Conservation (phyloP, 2,329 filamentous ascomycete species). For the Alternaria tenuissima region DNA sequence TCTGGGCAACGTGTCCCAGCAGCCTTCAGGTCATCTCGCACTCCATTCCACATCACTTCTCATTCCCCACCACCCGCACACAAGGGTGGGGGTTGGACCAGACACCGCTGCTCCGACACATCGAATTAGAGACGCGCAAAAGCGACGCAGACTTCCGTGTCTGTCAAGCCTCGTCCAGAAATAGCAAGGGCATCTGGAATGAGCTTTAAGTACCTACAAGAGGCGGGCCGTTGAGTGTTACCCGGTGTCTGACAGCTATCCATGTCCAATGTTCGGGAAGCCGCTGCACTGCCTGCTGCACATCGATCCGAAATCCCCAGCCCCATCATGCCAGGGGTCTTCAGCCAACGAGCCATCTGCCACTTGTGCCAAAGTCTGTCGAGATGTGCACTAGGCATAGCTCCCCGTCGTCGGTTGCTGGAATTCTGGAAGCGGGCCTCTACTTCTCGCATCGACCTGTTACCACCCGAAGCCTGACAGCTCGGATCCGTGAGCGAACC, state of each 20-base stretch:
- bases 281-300: slow-evolving; percentile 16
- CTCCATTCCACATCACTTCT: not conserved
- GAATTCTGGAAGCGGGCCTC: slow-evolving; percentile 1
- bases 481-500: not conserved
- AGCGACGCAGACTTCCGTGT: not conserved
- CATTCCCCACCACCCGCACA: not conserved
- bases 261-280: slow-evolving; percentile 18
- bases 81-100: not conserved
- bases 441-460: slow-evolving; percentile 3
- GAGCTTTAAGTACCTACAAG: slow-evolving; percentile 14
- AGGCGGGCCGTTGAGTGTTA: slow-evolving; percentile 21
- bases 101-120: slow-evolving; percentile 4
- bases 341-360: not conserved
- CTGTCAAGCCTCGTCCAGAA: slow-evolving; percentile 5
- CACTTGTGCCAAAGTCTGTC: not conserved
- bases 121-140: not conserved
- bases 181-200: slow-evolving; percentile 5
- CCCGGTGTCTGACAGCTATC: slow-evolving; percentile 17
- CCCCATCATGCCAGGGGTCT: not conserved
- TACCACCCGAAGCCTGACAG: slow-evolving; percentile 1
- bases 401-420: not conserved
- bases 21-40: slow-evolving; percentile 5
- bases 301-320: slow-evolving; percentile 18
- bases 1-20: slow-evolving; percentile 16
- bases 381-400: not conserved